Conservation (phyloP, 495 filamentous ascomycete genomes). For the Lineolata rhizophorae region DNA sequence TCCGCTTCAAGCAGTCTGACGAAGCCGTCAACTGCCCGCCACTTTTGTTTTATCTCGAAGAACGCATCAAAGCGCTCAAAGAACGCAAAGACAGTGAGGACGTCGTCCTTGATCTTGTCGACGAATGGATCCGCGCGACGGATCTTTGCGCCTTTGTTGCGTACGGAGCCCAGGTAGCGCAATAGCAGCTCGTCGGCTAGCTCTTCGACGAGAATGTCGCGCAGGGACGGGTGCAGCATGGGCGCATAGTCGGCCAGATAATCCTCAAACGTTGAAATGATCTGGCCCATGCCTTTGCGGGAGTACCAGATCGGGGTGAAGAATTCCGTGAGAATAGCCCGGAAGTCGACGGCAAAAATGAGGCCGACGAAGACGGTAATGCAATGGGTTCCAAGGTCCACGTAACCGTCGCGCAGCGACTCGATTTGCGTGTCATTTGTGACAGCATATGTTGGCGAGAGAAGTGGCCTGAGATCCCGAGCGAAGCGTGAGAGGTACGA, state of each 20-base stretch:
- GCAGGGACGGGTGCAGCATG: slow-evolving; percentile 62
- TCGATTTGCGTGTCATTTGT: slow-evolving; percentile 44
- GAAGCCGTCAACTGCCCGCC: slow-evolving; percentile 71
- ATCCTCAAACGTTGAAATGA: slow-evolving; percentile 81
- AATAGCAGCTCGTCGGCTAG: slow-evolving; percentile 74
- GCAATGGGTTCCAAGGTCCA: slow-evolving; percentile 81
- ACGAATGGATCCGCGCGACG: slow-evolving; percentile 59
- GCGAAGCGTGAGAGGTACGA: slow-evolving; percentile 68
- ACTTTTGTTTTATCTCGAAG: slow-evolving; percentile 62
- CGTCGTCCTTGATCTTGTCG: slow-evolving; percentile 77
- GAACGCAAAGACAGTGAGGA: slow-evolving; percentile 60
- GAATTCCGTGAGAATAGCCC: slow-evolving; percentile 57
- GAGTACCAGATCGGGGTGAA: slow-evolving; percentile 82
- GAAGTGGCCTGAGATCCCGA: slow-evolving; percentile 50
- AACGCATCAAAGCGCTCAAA: slow-evolving; percentile 40
- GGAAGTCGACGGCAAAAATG: slow-evolving; percentile 76
- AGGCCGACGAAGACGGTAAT: slow-evolving; percentile 62
- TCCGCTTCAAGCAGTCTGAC: slow-evolving; percentile 50
- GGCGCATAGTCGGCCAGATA: slow-evolving; percentile 69
- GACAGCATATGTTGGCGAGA: slow-evolving; percentile 64
- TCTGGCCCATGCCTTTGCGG: slow-evolving; percentile 62
- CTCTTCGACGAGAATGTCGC: slow-evolving; percentile 78
- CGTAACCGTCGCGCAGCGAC: slow-evolving; percentile 64
- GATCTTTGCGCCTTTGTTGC: slow-evolving; percentile 83
- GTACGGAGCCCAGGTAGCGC: slow-evolving; percentile 63